Percentiles rank a stretch among this genome's conserved stretches.
Conservation (phyloP, 768 basidiomycete genomes). For the Lepiota subincarnata region DNA sequence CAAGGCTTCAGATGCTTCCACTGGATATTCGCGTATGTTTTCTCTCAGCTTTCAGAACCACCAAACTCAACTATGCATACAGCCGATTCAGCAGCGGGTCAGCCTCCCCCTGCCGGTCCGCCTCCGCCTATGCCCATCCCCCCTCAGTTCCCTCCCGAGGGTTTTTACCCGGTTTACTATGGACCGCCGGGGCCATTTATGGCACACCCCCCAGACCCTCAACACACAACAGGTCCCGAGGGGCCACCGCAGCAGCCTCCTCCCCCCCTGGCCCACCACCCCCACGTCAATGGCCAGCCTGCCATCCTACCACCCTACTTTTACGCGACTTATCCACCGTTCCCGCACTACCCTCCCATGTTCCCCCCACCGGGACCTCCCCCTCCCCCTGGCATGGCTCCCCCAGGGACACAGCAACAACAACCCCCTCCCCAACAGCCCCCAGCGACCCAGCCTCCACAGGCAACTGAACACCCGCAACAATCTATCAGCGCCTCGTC, state of each 20-base stretch:
- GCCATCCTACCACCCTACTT: conserved; percentile 38
- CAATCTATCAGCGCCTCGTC: conserved; percentile 11
- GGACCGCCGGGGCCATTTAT: conserved; percentile 32
- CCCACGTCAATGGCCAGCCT: conserved; percentile 32
- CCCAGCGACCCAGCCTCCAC: neutral
- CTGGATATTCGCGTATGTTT: conserved; percentile 17
- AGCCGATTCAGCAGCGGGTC: conserved; percentile 26
- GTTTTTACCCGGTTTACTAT: conserved; percentile 38
- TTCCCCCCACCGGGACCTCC: conserved; percentile 24
- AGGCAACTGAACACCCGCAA: neutral
- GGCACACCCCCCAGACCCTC: conserved; percentile 27
- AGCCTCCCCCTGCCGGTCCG: conserved; percentile 20
- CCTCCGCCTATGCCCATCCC: conserved; percentile 13
- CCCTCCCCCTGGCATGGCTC: conserved; percentile 12
- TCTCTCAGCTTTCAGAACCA: neutral
- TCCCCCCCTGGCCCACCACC: conserved; percentile 4
- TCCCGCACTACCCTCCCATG: conserved; percentile 33
- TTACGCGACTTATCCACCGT: conserved; percentile 32
- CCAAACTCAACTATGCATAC: conserved; percentile 12
- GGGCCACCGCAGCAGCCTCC: conserved; percentile 6
- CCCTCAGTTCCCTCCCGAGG: conserved; percentile 26
- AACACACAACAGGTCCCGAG: conserved; percentile 24
- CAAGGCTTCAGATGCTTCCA: conserved; percentile 23
- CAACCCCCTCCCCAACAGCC: conserved; percentile 14
- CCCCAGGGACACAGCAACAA: conserved; percentile 16